Base-by-base conservation (phyloP, 1,284 basidiomycete species). In the Trichosporon sp. region DNA sequence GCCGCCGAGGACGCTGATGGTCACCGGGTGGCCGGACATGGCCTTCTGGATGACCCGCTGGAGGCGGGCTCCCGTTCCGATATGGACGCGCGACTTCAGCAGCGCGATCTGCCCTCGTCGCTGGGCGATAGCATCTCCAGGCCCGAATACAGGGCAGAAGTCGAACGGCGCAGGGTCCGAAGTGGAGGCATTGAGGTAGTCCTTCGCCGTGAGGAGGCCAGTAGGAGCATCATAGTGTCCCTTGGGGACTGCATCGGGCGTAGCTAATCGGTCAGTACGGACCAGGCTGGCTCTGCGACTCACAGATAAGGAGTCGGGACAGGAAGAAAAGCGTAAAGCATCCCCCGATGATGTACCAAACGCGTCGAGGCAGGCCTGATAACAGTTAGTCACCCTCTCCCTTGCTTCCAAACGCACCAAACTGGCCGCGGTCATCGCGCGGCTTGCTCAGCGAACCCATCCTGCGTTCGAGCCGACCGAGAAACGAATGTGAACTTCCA, bases 1-100 rank as follows among this genome's bases (percentile, higher is more conserved):
- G 61, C 94, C 92, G 49, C 94, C 94, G 29, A 97, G 78, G 36
- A 97, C 86, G 71, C 90, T 92, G 71, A 97, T 92, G 8, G 93
- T 95, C 23, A 96, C 86, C 2, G 93, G 92, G 65, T 89, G 85
- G 4, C 93, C 94, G 1, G 88, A 83, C 75, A 97, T 83, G 4
- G 92, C 94, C 75, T 90, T 88, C 74, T 89, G 88, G 57, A 97
- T 82, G 25, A 95, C 87, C 56, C 89, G 84, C 77, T 93, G 90
- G 6, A 96, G 82, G 44, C 94, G 84, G 32, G 89, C 89, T 11
- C 90, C 87, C 61, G 88, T 91, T 1, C 94, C 94, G 0, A 87
- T 75, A 79, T 96, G 89, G 61, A 91, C 75, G 64, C 90, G 83
- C 65, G 87, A 91, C 80, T 89, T 88, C n/a, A 89, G 83, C 27